Base-by-base conservation (phyloP, 1,284 basidiomycete genomes). In the Omphalotus olearius region DNA sequence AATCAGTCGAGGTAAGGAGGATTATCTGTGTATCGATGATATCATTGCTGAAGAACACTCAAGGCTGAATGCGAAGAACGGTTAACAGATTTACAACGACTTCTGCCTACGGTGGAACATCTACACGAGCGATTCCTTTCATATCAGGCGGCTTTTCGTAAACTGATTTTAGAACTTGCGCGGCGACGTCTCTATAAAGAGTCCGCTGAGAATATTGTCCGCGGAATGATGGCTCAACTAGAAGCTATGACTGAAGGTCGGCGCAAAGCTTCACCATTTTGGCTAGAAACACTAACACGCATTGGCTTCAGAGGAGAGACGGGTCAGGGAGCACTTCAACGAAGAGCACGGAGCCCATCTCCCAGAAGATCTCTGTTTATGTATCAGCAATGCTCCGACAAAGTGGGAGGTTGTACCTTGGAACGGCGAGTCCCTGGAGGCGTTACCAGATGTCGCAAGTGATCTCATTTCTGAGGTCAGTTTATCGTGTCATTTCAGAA, bases 291-390 rank as follows among this genome's bases (percentile, higher is more conserved):
- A 18, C 43, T 47, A 14, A 36, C 28, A 42, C 35, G 20, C 20
- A 26, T 54, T 43, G 53, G 56, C 46, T 23, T 16, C 63, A 91
- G 88, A 88, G 69, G 89, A 91, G 63, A 74, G 74, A 17, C 70
- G 72, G 51, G 63, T 78, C 9, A 76, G 89, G 40, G 74, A 77
- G 45, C 74, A 74, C n/a, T 91, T 91, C 66, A 86, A 87, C 56
- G 70, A 70, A 1, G 79, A 82, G 49, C 80, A 91, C 51, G 87
- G 87, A 0, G 74, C 74, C 14, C 79, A 85, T 61, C 74, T 91
- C 1, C 88, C 89, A 0, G 76, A 82, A 55, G 88, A 91, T 60
- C 74, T 91, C 37, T 91, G 88, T 63, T 67, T 88, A 7, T 85
- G 77, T 54, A 80, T 90, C 46, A 79, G 79, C 56, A 86, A 89